Conservation (phyloP, 345 rosid species). For the Garcia nutans region DNA sequence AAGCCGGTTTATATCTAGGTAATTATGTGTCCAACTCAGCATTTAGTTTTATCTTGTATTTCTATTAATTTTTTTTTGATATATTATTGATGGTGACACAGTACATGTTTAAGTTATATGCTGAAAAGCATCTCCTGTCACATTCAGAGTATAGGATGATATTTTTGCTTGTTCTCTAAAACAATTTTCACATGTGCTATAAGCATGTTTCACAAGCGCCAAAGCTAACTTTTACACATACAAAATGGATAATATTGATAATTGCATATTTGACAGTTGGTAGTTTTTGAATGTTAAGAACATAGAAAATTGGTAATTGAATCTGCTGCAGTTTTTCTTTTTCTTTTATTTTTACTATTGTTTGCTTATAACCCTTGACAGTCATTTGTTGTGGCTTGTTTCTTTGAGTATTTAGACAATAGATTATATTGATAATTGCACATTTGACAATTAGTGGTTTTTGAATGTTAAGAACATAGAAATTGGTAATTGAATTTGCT, state of each 20-base stretch:
- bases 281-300: neutral
- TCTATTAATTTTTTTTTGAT: neutral
- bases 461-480: neutral
- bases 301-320: neutral
- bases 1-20: constrained; percentile 97
- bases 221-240: neutral
- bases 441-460: neutral
- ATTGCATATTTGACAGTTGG: neutral
- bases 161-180: neutral
- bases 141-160: neutral
- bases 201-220: neutral
- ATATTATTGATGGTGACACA: neutral
- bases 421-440: neutral
- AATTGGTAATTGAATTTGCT: neutral
- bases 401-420: constrained; percentile 58
- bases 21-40: constrained; percentile 19
- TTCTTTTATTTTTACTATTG: too few species aligned
- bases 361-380: neutral
- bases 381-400: constrained; percentile 37
- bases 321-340: neutral
- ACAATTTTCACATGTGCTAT: neutral
- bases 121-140: neutral
- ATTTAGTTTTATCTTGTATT: neutral
- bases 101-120: neutral
- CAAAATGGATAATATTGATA: neutral